Percentiles rank a stretch among this genome's conserved stretches.
phyloP scores from a whole-genome alignment of 495 filamentous ascomycete genomes.

The Penicillium argentinense region DNA sequence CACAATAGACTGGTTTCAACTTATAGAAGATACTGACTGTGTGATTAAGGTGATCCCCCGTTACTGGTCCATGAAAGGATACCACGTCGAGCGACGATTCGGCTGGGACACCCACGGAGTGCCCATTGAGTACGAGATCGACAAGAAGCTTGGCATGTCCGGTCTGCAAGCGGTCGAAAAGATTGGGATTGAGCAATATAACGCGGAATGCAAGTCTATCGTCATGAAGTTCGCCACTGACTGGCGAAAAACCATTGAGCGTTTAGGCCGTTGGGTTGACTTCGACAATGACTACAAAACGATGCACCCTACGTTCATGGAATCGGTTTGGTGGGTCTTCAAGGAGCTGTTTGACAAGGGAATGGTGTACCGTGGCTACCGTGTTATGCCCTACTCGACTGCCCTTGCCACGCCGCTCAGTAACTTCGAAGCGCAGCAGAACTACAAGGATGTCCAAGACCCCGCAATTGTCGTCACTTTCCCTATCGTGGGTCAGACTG shows the following conservation, averaged over 20 bases:
- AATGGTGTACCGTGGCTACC: constrained; percentile 82
- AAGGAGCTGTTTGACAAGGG: constrained; percentile 89
- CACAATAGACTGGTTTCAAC: too few relatives aligned
- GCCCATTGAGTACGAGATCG: constrained; percentile 96
- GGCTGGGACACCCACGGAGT: constrained; percentile 94
- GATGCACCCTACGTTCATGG: constrained; percentile 95
- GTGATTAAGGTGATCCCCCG: constrained; percentile 63
- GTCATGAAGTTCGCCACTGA: constrained; percentile 91
- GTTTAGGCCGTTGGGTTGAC: constrained; percentile 95
- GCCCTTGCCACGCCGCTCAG: constrained; percentile 85
- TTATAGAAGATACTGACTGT: neutral
- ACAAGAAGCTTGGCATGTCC: constrained; percentile 92
- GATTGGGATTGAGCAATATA: constrained; percentile 88
- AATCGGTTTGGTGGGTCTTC: constrained; percentile 96
- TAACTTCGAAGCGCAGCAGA: constrained; percentile 93
- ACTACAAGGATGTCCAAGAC: constrained; percentile 92
- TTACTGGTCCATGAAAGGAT: constrained; percentile 98
- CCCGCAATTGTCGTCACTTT: constrained; percentile 91
- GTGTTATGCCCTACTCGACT: constrained; percentile 94
- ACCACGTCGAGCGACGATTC: constrained; percentile 72
- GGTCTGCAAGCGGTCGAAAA: constrained; percentile 85
- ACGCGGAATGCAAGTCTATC: constrained; percentile 87
- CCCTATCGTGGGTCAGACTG: constrained; percentile 72
- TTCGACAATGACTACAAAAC: constrained; percentile 89
- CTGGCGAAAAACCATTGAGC: constrained; percentile 87